These are phyloP conservation scores for Elaphomyces granulatus DNA, from an alignment of 495 filamentous ascomycete genomes.

Conservation along the genomic window DNA sequence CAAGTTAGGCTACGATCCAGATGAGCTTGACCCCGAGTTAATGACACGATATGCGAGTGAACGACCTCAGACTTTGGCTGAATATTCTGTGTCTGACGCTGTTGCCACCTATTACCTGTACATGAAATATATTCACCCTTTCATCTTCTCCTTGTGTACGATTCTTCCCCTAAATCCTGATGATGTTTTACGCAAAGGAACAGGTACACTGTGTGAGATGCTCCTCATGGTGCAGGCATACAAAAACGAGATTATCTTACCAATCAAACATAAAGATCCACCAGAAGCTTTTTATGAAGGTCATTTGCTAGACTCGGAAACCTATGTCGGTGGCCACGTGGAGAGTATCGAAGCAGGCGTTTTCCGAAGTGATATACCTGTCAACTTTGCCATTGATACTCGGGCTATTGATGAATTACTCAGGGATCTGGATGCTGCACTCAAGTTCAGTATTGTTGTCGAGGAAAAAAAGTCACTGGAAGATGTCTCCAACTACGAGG, in stretches of 20 bases:
- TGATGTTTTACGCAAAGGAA: conserved; percentile 87
- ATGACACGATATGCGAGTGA: conserved; percentile 95
- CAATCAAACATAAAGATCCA: conserved; percentile 88
- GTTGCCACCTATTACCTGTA: conserved; percentile 98
- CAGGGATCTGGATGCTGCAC: conserved; percentile 71
- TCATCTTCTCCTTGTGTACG: conserved; percentile 96
- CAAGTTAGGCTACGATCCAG: conserved; percentile 95
- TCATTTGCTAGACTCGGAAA: conserved; percentile 89
- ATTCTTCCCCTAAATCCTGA: conserved; percentile 90
- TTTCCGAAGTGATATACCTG: conserved; percentile 89
- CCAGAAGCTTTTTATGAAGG: conserved; percentile 94
- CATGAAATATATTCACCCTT: conserved; percentile 99
- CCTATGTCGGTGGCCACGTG: conserved; percentile 96
- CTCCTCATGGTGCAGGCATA: conserved; percentile 97
- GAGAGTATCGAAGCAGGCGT: conserved; percentile 99
- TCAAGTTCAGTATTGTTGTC: conserved; percentile 82
- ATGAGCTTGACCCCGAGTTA: conserved; percentile 92
- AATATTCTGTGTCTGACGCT: conserved; percentile 98
- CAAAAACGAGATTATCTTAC: conserved; percentile 76
- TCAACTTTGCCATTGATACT: conserved; percentile 78
- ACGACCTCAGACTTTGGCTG: conserved; percentile 80
- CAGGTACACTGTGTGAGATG: conserved; percentile 97
- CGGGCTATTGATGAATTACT: conserved; percentile 80
- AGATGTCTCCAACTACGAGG: conserved; percentile 84
- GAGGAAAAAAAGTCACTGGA: conserved; percentile 91